Conservation (phyloP, 192 early-diverging fungal genomes). For the Neocallimastix lanati region DNA sequence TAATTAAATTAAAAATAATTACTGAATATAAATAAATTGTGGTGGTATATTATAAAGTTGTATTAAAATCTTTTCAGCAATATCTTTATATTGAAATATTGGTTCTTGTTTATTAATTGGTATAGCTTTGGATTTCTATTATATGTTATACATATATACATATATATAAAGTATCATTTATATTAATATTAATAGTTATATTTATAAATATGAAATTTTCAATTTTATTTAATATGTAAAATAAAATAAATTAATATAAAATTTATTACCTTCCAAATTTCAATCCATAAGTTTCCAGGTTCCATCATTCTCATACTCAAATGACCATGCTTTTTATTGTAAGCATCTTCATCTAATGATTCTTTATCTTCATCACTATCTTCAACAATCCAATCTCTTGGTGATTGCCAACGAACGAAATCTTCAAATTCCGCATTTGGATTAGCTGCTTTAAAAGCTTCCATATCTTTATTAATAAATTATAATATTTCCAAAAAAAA, state of each 20-base stretch:
- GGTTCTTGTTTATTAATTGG: slow-evolving; percentile 54
- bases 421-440: slow-evolving; percentile 57
- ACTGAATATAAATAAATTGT: not conserved
- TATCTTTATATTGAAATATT: slow-evolving; percentile 55
- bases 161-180: too few relatives aligned
- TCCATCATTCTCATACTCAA: slow-evolving; percentile 68
- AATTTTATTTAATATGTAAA: slow-evolving; percentile 44
- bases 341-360: slow-evolving; percentile 9
- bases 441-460: slow-evolving; percentile 88
- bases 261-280: slow-evolving; percentile 48
- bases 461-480: too few relatives aligned
- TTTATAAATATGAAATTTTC: slow-evolving; percentile 73
- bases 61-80: slow-evolving; percentile 54
- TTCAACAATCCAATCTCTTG: slow-evolving; percentile 69
- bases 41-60: not conserved
- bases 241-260: too few relatives aligned
- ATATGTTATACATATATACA: too few relatives aligned
- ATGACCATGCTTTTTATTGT: slow-evolving; percentile 3
- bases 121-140: slow-evolving; percentile 23
- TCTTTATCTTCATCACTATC: slow-evolving; percentile 13
- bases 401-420: slow-evolving; percentile 90
- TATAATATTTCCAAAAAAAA: too few relatives aligned
- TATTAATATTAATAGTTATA: too few relatives aligned
- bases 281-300: slow-evolving; percentile 68
- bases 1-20: too few relatives aligned